Conservation (phyloP, 2,329 filamentous ascomycete genomes). For the Allantophomopsis cytisporea region DNA sequence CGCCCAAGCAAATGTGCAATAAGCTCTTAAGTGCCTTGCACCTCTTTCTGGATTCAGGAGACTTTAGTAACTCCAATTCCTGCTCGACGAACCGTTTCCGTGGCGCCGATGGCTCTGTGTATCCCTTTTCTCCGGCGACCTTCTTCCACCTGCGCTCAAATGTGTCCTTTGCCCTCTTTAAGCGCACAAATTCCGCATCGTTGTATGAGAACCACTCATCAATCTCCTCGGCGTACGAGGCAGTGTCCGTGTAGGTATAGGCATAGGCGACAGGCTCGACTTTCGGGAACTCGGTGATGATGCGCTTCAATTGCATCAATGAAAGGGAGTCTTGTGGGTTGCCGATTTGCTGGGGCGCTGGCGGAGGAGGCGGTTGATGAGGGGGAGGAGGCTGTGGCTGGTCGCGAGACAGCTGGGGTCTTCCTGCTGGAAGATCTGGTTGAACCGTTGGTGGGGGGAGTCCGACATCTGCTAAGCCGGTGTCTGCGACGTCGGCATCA, state of each 20-base stretch:
- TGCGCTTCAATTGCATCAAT: constrained; percentile 56
- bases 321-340: constrained; percentile 57
- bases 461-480: constrained; percentile 23
- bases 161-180: constrained; percentile 60
- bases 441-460: constrained; percentile 9
- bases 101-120: constrained; percentile 31
- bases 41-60: constrained; percentile 32
- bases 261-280: constrained; percentile 66
- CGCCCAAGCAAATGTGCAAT: constrained; percentile 50
- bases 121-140: constrained; percentile 35
- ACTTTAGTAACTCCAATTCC: constrained; percentile 30
- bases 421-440: constrained; percentile 11
- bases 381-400: constrained; percentile 22
- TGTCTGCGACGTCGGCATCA: constrained; percentile 25
- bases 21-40: constrained; percentile 41
- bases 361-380: constrained; percentile 17
- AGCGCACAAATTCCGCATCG: constrained; percentile 68
- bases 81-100: constrained; percentile 38
- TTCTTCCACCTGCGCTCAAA: constrained; percentile 67
- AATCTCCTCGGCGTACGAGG: constrained; percentile 71
- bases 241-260: constrained; percentile 65
- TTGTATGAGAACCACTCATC: constrained; percentile 97
- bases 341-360: constrained; percentile 13
- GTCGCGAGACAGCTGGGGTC: constrained; percentile 20
- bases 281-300: constrained; percentile 62